Evolutionary conservation across 1,284 basidiomycete genomes (phyloP), one percentile per base, ranked within the genome.

Genomic region (Irpex sp.): DNA sequence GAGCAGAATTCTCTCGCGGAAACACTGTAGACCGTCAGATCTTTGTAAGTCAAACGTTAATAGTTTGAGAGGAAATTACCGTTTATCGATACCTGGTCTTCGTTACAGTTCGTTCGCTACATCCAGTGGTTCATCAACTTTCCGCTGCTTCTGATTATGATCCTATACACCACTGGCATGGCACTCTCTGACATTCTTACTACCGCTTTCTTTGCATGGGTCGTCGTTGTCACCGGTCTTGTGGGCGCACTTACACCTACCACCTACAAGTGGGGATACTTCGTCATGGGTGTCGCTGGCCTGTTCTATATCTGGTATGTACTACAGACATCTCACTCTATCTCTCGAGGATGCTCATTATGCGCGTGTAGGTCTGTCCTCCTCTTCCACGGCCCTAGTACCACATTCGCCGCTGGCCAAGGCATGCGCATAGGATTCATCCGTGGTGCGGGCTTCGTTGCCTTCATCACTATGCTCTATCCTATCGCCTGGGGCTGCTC

Each of bases 101-200:
- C 6, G 13, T 65, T 63, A 13, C 60, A 81, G 79, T 81, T 69
- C 67, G 79, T 78, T 1, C 76, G 84, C 60, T 87, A 85, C 71
- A 85, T 87, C 70, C 80, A 83, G 68, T 85, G 83, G 81, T 78
- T 80, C 63, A 80, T 86, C 76, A 85, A 82, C 54, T 83, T 83
- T 8, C 87, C 87, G 0, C 72, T 84, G 5, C 71, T 87, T 5
- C 74, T 89, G 5, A 76, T 87, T 60, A 75, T 79, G 17, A 69
- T 88, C 35, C 75, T 85, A 36, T 74, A 83, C 61, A 76, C 81
- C 47, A 83, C 84, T 43, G 82, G 79, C 19, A 74, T 86, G 55
- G 78, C 85, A 3, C 74, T 84, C 4, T 79, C 79, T 47, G 80
- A 83, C 69, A 81, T 87, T 66, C 76, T 88, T 67, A 72, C 77